Base-by-base conservation (phyloP, 371 early-diverging fungal genomes). In the Lichtheimia ornata region DNA sequence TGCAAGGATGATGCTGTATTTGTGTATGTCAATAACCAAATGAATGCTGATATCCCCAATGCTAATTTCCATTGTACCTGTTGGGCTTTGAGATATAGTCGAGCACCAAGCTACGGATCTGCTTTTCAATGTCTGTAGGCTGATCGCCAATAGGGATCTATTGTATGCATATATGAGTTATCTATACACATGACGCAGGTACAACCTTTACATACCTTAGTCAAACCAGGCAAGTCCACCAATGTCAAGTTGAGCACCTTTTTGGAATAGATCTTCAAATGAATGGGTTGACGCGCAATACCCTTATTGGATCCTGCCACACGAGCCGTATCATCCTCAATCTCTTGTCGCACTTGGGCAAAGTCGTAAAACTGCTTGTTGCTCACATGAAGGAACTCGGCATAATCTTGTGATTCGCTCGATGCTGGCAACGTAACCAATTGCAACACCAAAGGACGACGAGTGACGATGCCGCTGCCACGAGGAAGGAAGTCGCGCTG, bases 171-270 rank as follows among this genome's bases (percentile, higher is more conserved):
- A 58, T 42, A 27, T 28, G 18, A 18, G 14, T 57, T 13, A 47
- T 35, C 72, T 66, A 85, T 81, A 24, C 75, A 72, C 11, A 43
- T 77, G 30, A 5, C 25, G 17, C 17, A 58, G 24, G 13, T 13
- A 13, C 1, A 58, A 50, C 7, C 56, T 40, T 15, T 11, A 35
- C 35, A 35, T 80, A 88, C 89, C 83, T 94, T 93, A 59, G 94
- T 92, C 40, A 97, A 72, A 22, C 97, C 97, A 6, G 97, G 97
- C 56, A 97, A 75, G 77, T 97, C 97, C 15, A 96, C 91, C 25
- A 97, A 74, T 1, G 97, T 97, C 44, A 97, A 70, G 64, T 92
- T 94, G 40, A 96, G 83, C 9, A 95, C 94, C 28, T 92, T 88
- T 35, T 86, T 81, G 5, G 91, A 91, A 58, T 84, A 88, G 45